Evolutionary conservation across 2,329 filamentous ascomycete genomes (phyloP).

Genomic region (Periconia sp.): DNA sequence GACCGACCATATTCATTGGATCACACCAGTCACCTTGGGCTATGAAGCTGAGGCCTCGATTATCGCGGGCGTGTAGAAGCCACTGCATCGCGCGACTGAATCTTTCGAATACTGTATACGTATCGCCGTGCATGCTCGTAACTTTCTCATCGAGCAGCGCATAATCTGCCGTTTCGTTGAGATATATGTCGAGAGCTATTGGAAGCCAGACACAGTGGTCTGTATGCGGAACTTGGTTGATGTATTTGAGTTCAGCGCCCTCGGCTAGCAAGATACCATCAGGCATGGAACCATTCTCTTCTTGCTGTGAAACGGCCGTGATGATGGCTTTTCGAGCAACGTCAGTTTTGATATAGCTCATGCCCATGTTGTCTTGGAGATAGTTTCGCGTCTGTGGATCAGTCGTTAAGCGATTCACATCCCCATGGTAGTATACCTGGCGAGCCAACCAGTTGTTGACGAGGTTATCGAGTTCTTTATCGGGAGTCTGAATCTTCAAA

Average conservation of each 20-base stretch:
- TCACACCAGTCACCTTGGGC: conserved; percentile 64
- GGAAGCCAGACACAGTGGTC: conserved; percentile 63
- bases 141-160: conserved; percentile 51
- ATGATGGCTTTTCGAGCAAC: conserved; percentile 54
- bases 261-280: conserved; percentile 58
- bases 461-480: conserved; percentile 58
- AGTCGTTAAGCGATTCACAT: conserved; percentile 60
- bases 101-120: conserved; percentile 56
- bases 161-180: conserved; percentile 59
- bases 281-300: conserved; percentile 59
- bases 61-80: conserved; percentile 55
- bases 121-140: conserved; percentile 46
- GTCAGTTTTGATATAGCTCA: conserved; percentile 58
- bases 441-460: conserved; percentile 63
- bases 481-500: conserved; percentile 56
- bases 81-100: conserved; percentile 61
- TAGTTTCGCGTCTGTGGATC: conserved; percentile 63
- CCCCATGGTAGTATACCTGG: conserved; percentile 61
- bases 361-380: conserved; percentile 63
- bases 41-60: conserved; percentile 59
- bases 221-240: conserved; percentile 63
- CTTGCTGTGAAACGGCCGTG: conserved; percentile 56
- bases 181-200: conserved; percentile 57
- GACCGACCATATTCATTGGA: conserved; percentile 65
- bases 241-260: conserved; percentile 61